These are phyloP conservation scores for Imleria badia DNA, from an alignment of 768 basidiomycete species.

Conservation along the genomic window DNA sequence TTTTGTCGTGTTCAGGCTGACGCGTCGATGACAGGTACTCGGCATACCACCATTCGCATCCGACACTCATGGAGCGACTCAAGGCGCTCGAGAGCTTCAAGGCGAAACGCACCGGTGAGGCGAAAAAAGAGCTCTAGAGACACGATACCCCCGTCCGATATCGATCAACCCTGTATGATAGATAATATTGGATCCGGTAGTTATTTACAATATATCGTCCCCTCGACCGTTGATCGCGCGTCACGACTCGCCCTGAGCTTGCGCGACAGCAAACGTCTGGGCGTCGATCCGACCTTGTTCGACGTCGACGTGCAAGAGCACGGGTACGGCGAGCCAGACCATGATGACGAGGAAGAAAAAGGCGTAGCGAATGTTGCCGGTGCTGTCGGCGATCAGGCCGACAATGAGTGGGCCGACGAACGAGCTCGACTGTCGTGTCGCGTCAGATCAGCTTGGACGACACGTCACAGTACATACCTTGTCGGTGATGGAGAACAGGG, in stretches of 20 bases:
- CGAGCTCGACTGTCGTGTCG: conserved; percentile 65
- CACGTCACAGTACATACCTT: conserved; percentile 59
- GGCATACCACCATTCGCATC: conserved; percentile 95
- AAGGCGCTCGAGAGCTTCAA: conserved; percentile 75
- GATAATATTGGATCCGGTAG: not conserved
- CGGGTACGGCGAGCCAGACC: conserved; percentile 78
- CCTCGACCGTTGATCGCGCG: not conserved
- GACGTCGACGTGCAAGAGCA: conserved; percentile 70
- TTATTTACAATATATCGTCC: not conserved
- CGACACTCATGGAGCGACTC: conserved; percentile 88
- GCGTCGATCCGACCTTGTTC: conserved; percentile 61
- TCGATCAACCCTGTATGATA: not conserved
- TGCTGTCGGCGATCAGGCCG: conserved; percentile 82
- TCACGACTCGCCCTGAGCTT: not conserved
- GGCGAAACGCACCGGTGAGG: conserved; percentile 32
- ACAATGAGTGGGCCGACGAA: conserved; percentile 91
- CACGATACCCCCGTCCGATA: not conserved
- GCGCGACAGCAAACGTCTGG: conserved; percentile 25
- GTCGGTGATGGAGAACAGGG: conserved; percentile 87
- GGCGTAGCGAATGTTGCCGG: conserved; percentile 88
- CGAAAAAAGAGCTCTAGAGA: conserved; percentile 28
- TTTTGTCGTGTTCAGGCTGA: not conserved
- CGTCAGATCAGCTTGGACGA: not conserved
- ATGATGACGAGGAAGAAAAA: conserved; percentile 87
- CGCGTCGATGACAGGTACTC: conserved; percentile 62